These are phyloP conservation scores for Cyclocybe aegerita DNA, from an alignment of 768 basidiomycete genomes.

Conservation along the genomic window DNA sequence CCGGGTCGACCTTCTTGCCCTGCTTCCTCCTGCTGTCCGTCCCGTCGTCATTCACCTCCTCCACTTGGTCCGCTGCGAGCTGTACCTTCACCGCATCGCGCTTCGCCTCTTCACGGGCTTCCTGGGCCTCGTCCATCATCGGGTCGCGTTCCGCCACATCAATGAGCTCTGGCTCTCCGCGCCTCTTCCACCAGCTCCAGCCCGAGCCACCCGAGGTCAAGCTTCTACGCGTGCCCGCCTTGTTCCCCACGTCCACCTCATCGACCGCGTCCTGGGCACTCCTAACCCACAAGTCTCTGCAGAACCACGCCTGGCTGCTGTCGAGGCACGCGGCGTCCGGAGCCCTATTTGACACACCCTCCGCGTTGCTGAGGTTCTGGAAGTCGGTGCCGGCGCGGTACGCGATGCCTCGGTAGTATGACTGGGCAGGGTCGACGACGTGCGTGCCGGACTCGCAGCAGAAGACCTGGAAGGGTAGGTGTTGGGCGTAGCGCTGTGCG, in stretches of 20 bases:
- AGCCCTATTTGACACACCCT: constrained; percentile 56
- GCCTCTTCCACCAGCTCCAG: constrained; percentile 14
- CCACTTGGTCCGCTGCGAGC: constrained; percentile 26
- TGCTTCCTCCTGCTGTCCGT: constrained; percentile 24
- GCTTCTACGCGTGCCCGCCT: constrained; percentile 17
- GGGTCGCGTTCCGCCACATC: constrained; percentile 34
- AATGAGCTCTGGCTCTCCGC: constrained; percentile 28
- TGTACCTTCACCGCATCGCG: constrained; percentile 32
- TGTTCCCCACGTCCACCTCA: constrained; percentile 48
- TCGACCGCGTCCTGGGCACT: constrained; percentile 77
- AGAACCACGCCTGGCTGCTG: constrained; percentile 98
- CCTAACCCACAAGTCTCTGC: constrained; percentile 93
- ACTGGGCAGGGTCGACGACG: constrained; percentile 92
- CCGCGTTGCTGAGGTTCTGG: constrained; percentile 72
- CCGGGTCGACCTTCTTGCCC: constrained; percentile 49
- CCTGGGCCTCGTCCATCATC: constrained; percentile 22
- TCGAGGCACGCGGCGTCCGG: constrained; percentile 90
- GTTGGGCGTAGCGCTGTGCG: constrained; percentile 80
- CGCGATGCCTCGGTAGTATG: constrained; percentile 86
- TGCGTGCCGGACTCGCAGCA: constrained; percentile 99
- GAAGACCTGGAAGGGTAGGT: constrained; percentile 97
- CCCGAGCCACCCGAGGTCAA: too few relatives aligned
- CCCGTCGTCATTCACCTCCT: constrained; percentile 34
- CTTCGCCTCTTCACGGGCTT: not conserved
- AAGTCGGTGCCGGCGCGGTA: constrained; percentile 84